Evolutionary conservation across 2,329 filamentous ascomycete genomes (phyloP), one percentile per base, ranked within the genome.

Genomic region (Trichoderma endophyticum): DNA sequence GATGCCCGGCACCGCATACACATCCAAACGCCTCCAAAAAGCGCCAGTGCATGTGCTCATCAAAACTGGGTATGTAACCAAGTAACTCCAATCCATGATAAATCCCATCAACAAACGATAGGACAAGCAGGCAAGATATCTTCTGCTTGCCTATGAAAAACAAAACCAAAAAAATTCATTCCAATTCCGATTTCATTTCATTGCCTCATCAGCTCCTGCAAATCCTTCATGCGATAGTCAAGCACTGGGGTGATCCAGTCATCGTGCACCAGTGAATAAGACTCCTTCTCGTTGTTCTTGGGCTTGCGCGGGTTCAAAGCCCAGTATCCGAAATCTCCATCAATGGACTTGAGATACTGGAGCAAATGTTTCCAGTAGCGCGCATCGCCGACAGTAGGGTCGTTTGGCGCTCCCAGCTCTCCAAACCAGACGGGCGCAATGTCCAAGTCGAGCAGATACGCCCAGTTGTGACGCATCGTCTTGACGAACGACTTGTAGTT

Each of bases 321-420:
- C 91, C 90, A 92, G 80, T 92, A 92, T 7, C 87, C 90, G 82
- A 90, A 91, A 75, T 92, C 90, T 11, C 88, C 88, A 75, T 91
- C 88, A 65, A 88, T 79, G 3, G 82, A 80, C 76, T 85, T 85
- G 71, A 92, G 82, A 78, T 86, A 91, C 32, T 83, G 83, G 81
- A 91, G 82, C 79, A 92, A 79, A 78, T 92, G 89, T 57, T 81
- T 80, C 90, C 90, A 92, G 81, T 92, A 92, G 76, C 90, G 89
- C 70, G 83, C 83, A 74, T 91, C 89, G 8, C 89, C 88, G 9
- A 84, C 80, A 39, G 83, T 84, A 1, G 89, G 88, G 6, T 79
- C 73, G 63, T 82, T 81, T 21, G 89, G 87, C 30, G 88, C 87
- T 1, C 91, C 90, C 72, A 92, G 87, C 81, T 92, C 90, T 65